Evolutionary conservation across 2,329 filamentous ascomycete genomes (phyloP).

Genomic region (Diaporthe eres): DNA sequence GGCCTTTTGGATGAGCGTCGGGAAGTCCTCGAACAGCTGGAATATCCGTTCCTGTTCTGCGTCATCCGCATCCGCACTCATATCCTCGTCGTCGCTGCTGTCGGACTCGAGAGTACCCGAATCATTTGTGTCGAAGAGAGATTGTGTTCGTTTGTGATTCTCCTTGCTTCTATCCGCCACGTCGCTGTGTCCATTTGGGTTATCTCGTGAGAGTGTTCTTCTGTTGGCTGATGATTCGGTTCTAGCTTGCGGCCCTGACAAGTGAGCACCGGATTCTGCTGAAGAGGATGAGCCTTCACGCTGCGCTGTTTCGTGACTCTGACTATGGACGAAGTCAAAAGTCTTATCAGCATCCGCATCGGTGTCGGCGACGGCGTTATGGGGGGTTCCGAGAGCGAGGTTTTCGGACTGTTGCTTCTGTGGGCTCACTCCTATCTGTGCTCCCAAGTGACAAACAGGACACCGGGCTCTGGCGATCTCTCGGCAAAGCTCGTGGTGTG

Average conservation of each 20-base stretch:
- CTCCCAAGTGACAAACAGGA: not conserved
- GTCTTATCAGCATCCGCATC: not conserved
- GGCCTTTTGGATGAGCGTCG: constrained; percentile 26
- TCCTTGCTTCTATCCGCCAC: not conserved
- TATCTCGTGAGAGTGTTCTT: not conserved
- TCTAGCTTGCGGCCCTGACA: not conserved
- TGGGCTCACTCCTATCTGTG: not conserved
- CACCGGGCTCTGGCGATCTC: not conserved
- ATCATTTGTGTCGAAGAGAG: not conserved
- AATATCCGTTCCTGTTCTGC: constrained; percentile 3
- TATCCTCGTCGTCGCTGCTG: constrained; percentile 23
- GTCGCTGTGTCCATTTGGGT: not conserved
- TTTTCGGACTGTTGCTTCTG: too few relatives aligned
- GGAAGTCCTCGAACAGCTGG: constrained; percentile 31
- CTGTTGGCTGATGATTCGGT: not conserved
- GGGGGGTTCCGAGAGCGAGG: not conserved
- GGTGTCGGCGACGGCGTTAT: not conserved
- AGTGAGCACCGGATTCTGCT: not conserved
- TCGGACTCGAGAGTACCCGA: not conserved
- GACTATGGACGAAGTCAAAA: not conserved
- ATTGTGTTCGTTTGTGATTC: not conserved
- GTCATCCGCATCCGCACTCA: not conserved
- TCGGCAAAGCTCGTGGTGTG: not conserved
- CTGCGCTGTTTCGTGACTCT: not conserved
- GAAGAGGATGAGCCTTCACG: not conserved